Conservation (phyloP, 2,329 filamentous ascomycete species). For the Aureobasidium leucospermi region DNA sequence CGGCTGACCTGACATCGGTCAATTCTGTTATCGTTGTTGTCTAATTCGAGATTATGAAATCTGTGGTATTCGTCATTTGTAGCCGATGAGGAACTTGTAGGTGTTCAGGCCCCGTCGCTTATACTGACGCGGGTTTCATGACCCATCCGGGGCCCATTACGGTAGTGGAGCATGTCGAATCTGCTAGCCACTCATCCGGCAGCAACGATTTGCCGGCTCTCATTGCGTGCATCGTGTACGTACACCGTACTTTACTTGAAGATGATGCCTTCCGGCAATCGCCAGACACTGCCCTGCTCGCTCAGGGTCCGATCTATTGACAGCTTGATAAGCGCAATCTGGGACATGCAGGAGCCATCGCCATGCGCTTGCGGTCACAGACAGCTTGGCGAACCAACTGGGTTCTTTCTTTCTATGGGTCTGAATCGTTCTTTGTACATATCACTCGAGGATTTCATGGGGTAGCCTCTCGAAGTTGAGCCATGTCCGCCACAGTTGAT, state of each 20-base stretch:
- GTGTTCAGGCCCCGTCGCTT: neutral
- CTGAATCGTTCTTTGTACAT: neutral
- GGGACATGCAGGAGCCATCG: constrained; percentile 8
- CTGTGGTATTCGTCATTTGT: neutral
- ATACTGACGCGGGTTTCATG: neutral
- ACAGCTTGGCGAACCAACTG: constrained; percentile 6
- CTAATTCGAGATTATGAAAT: neutral
- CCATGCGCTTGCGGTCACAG: constrained; percentile 2
- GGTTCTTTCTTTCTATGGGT: neutral
- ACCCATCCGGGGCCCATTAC: neutral
- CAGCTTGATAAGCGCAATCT: constrained; percentile 7
- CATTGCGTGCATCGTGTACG: neutral
- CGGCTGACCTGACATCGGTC: neutral
- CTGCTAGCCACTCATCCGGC: neutral
- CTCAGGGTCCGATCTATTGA: constrained; percentile 7
- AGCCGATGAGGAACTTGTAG: too few relatives aligned
- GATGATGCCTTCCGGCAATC: neutral
- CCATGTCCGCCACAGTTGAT: constrained; percentile 5
- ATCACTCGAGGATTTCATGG: neutral
- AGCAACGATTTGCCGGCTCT: neutral
- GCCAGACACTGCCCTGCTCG: neutral
- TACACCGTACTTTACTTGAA: constrained; percentile 6
- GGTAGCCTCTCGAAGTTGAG: neutral
- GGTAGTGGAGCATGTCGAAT: neutral
- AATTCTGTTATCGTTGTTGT: neutral